Evolutionary conservation across 2,329 filamentous ascomycete genomes (phyloP).

Genomic region (Paecilomyces dactylethromorphus): DNA sequence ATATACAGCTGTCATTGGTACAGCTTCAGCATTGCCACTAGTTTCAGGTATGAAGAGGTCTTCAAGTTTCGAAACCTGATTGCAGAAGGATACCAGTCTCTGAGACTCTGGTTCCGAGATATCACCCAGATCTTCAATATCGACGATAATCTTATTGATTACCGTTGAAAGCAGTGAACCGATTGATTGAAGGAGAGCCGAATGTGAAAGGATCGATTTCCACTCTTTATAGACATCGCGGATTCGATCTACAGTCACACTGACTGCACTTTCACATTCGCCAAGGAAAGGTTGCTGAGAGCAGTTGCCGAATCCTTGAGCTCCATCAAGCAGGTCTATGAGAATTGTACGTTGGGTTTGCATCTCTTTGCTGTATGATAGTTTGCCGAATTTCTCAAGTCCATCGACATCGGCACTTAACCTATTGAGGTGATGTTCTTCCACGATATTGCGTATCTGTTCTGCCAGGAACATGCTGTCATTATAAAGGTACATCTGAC

Average conservation of each 20-base stretch:
- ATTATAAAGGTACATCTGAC: constrained; percentile 61
- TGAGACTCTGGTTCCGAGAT: constrained; percentile 59
- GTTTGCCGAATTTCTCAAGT: constrained; percentile 53
- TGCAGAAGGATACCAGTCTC: constrained; percentile 52
- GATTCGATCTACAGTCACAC: constrained; percentile 52
- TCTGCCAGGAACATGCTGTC: constrained; percentile 54
- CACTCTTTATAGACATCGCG: constrained; percentile 51
- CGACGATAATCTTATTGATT: constrained; percentile 53
- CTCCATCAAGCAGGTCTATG: constrained; percentile 55
- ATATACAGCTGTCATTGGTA: constrained; percentile 55
- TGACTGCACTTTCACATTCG: constrained; percentile 55
- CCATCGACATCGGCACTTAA: constrained; percentile 50
- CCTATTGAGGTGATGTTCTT: constrained; percentile 41
- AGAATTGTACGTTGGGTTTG: constrained; percentile 58
- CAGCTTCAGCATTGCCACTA: constrained; percentile 23
- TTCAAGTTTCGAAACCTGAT: constrained; percentile 48
- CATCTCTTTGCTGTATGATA: constrained; percentile 59
- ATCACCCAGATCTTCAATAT: constrained; percentile 57
- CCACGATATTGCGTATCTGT: constrained; percentile 43
- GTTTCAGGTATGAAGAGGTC: constrained; percentile 49
- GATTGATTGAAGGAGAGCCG: constrained; percentile 55
- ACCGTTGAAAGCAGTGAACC: constrained; percentile 53
- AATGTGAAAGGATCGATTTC: constrained; percentile 52
- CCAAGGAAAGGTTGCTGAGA: constrained; percentile 52
- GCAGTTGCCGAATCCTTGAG: constrained; percentile 56